A percentile compares a stretch with the other conserved stretches of the same genome.
Evolutionary conservation across 2,329 filamentous ascomycete species (phyloP).

Genomic region (Penicillium nordicum): DNA sequence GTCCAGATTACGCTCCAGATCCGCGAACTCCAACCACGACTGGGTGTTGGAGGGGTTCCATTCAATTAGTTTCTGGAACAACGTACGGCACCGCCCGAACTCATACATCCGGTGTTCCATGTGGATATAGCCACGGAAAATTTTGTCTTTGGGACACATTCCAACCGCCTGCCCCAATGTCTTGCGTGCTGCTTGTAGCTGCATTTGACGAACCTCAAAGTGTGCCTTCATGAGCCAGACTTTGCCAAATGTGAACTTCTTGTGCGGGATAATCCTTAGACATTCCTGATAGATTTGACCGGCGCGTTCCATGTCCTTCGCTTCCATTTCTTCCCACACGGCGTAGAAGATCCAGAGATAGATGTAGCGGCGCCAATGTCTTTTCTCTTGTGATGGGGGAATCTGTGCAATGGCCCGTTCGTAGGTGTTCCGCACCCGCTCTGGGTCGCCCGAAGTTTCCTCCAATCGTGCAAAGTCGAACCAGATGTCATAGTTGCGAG

Average conservation of each 20-base stretch:
- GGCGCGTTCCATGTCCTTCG: constrained; percentile 72
- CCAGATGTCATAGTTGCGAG: constrained; percentile 96
- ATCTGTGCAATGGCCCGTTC: constrained; percentile 94
- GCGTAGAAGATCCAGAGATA: constrained; percentile 99
- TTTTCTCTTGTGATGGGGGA: constrained; percentile 91
- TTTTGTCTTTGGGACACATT: constrained; percentile 91
- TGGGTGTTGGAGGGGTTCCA: constrained; percentile 88
- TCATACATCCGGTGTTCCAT: constrained; percentile 92
- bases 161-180: constrained; percentile 86
- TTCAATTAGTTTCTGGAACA: constrained; percentile 92
- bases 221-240: constrained; percentile 91
- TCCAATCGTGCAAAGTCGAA: constrained; percentile 92
- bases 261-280: constrained; percentile 84
- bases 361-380: constrained; percentile 95
- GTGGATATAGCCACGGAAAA: constrained; percentile 91
- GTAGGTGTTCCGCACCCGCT: constrained; percentile 86
- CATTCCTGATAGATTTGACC: constrained; percentile 89
- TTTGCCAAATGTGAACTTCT: constrained; percentile 96
- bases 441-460: constrained; percentile 76
- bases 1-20: constrained; percentile 86
- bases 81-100: constrained; percentile 81
- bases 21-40: constrained; percentile 95
- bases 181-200: constrained; percentile 78
- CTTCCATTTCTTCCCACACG: constrained; percentile 86
- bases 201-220: constrained; percentile 84